Evolutionary conservation across 129 eudicot genomes (phyloP).

Genomic region (Mikania micrantha): DNA sequence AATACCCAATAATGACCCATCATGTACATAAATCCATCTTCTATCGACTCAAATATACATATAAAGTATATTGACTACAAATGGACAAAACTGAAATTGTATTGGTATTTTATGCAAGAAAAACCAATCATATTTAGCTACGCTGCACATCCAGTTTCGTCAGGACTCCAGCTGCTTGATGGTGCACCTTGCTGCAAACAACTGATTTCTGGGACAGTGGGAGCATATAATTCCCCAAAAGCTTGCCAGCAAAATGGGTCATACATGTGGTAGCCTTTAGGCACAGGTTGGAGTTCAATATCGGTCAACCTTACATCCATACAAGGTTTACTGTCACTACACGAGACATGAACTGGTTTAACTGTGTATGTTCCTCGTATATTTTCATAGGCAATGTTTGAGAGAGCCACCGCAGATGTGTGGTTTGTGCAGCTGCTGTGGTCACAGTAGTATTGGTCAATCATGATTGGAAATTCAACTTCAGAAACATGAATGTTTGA

Average conservation of each 20-base stretch:
- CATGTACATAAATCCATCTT: not conserved
- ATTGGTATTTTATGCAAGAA: not conserved
- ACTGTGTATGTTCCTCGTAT: constrained; percentile 88
- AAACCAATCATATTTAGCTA: not conserved
- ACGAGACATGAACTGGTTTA: constrained; percentile 84
- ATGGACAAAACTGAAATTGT: not conserved
- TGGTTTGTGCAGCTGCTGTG: constrained; percentile 72
- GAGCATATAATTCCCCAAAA: constrained; percentile 67
- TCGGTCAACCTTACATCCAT: constrained; percentile 57
- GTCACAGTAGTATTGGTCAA: constrained; percentile 94
- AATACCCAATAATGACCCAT: not conserved
- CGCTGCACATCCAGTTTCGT: constrained; percentile 45
- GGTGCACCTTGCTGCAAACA: constrained; percentile 78
- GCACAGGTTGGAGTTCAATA: constrained; percentile 59
- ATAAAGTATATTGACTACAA: not conserved
- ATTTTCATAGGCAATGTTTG: constrained; percentile 73
- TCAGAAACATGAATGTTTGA: constrained; percentile 80
- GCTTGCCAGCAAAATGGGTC: constrained; percentile 88
- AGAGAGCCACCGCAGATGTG: constrained; percentile 78
- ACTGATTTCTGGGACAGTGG: constrained; percentile 59
- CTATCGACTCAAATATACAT: not conserved
- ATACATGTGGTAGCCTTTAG: constrained; percentile 54
- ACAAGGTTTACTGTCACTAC: constrained; percentile 84
- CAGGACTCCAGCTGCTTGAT: constrained; percentile 52
- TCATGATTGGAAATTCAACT: constrained; percentile 78